phyloP scores from a whole-genome alignment of 805 yeast species.

The Sugiyamaella qingdaonensis region DNA sequence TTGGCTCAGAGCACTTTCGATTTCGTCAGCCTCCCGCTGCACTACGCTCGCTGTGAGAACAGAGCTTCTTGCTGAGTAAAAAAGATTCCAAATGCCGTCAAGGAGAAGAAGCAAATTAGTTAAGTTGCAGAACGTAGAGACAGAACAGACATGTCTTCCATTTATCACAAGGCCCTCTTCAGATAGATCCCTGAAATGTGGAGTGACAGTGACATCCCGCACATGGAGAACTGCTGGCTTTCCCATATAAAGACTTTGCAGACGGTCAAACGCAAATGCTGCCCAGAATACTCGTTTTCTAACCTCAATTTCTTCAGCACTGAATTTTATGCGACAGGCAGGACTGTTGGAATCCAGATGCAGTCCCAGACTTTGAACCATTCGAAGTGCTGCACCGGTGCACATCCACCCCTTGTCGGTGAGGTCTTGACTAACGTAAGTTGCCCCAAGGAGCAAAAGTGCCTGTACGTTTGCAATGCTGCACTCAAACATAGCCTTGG shows the following conservation, averaged over 20 bases:
- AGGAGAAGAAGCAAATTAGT: constrained; percentile 5
- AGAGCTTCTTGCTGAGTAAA: constrained; percentile 9
- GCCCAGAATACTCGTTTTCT: constrained; percentile 42
- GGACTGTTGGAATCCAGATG: constrained; percentile 3
- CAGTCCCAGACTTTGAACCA: constrained; percentile 7
- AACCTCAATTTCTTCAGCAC: constrained; percentile 17
- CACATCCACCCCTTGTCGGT: constrained; percentile 11
- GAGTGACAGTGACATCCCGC: constrained; percentile 3
- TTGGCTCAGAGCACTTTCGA: background rate
- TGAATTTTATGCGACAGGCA: background rate
- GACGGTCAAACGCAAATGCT: constrained; percentile 42
- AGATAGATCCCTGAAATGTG: constrained; percentile 9
- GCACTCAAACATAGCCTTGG: constrained; percentile 6
- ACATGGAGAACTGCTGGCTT: constrained; percentile 30
- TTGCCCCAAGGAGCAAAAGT: constrained; percentile 8
- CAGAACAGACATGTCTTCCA: constrained; percentile 1
- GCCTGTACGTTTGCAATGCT: constrained; percentile 7
- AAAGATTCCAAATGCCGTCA: constrained; percentile 8
- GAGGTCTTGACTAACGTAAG: constrained; percentile 8
- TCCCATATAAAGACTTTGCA: constrained; percentile 42
- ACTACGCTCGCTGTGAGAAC: constrained; percentile 1
- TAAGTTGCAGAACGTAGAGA: constrained; percentile 7
- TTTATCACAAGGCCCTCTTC: constrained; percentile 7
- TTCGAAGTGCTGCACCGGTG: constrained; percentile 11
- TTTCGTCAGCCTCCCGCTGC: constrained; percentile 4